Conservation (phyloP, 1,139 yeast genomes). For the Magnusiomyces clavatus region DNA sequence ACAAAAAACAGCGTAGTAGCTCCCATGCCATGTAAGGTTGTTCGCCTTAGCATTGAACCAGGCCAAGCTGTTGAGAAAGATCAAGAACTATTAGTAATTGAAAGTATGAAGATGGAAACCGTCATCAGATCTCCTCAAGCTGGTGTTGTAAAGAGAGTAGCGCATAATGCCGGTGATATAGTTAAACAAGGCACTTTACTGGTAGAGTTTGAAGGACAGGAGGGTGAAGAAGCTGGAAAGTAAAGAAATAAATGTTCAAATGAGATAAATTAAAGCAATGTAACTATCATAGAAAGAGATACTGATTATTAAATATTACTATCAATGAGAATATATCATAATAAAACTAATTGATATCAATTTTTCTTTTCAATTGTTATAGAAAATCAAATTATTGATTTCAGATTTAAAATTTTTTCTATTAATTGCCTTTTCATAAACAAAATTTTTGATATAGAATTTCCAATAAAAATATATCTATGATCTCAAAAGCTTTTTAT, state of each 20-base stretch:
- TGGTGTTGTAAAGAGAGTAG: conserved; percentile 27
- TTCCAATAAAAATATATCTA: no score
- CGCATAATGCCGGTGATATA: conserved; percentile 28
- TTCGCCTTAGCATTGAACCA: conserved; percentile 18
- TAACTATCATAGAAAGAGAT: not conserved
- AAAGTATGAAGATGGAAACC: conserved; percentile 24
- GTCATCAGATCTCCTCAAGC: conserved; percentile 18
- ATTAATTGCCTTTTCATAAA: not conserved
- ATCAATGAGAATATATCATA: not conserved
- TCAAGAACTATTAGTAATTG: conserved; percentile 19
- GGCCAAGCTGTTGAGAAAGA: conserved; percentile 19
- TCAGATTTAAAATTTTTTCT: not conserved
- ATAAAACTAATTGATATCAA: not conserved
- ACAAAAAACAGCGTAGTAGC: conserved; percentile 28
- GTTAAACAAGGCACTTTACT: conserved; percentile 30
- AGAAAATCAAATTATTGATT: not conserved
- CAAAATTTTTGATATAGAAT: not conserved
- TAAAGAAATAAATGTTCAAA: not conserved
- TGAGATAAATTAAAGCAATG: not conserved
- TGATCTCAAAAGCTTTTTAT: no score
- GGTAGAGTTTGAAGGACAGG: conserved; percentile 29
- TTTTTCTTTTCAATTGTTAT: not conserved
- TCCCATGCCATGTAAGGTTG: conserved; percentile 33
- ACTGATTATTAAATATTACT: not conserved
- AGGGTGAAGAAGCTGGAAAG: conserved; percentile 5